These are phyloP conservation scores for Debaryomyces psychrophilus DNA, from an alignment of 1,139 yeast genomes.

Conservation along the genomic window DNA sequence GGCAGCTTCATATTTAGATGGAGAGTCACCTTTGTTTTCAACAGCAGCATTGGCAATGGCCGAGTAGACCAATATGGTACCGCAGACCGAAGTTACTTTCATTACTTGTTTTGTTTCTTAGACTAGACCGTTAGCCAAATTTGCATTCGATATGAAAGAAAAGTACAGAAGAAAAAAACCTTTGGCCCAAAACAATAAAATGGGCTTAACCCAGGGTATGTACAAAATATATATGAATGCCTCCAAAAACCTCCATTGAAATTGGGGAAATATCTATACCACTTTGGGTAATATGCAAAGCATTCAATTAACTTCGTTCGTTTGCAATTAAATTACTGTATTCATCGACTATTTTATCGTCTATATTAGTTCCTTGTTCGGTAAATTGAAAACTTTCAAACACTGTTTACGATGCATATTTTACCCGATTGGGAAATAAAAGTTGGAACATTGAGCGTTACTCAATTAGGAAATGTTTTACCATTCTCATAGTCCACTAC, in stretches of 20 bases:
- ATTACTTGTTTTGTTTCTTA: constrained; percentile 14
- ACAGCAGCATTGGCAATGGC: constrained; percentile 23
- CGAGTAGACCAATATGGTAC: constrained; percentile 23
- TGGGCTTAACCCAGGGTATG: constrained; percentile 6
- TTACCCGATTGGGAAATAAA: constrained; percentile 10
- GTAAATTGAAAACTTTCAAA: constrained; percentile 9
- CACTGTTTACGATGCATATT: constrained; percentile 4
- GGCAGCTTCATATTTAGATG: constrained; percentile 11
- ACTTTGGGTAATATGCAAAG: constrained; percentile 8
- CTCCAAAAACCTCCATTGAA: constrained; percentile 1
- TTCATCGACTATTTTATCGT: neutral
- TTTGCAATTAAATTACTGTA: constrained; percentile 8
- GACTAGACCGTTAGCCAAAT: constrained; percentile 11
- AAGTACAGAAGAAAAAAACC: constrained; percentile 14
- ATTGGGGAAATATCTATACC: constrained; percentile 7
- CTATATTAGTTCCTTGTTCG: constrained; percentile 9
- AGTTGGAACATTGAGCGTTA: constrained; percentile 2
- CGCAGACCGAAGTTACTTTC: constrained; percentile 25
- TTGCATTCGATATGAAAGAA: constrained; percentile 15
- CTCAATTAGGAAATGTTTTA: constrained; percentile 14
- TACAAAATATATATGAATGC: constrained; percentile 6
- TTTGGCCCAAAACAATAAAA: constrained; percentile 4
- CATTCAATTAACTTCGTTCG: constrained; percentile 6
- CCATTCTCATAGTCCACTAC: neutral
- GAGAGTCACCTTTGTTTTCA: constrained; percentile 15